A percentile compares a stretch with the other conserved stretches of the same genome.
phyloP scores from a whole-genome alignment of 129 eudicot genomes.

The Tagetes erecta region DNA sequence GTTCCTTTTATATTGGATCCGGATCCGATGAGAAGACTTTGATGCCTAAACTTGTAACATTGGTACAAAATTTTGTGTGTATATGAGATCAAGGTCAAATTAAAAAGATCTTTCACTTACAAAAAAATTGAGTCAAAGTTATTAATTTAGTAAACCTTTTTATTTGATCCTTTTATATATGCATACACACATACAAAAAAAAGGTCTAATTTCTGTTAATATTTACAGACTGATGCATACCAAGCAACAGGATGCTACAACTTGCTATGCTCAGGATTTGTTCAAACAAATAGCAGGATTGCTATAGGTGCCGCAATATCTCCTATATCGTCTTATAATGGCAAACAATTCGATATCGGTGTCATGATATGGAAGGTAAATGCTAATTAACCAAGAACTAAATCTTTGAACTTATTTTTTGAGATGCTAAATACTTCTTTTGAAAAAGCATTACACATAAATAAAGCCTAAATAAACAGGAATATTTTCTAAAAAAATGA shows the following conservation, averaged over 20 bases:
- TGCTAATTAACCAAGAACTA: neutral
- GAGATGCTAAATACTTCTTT: neutral
- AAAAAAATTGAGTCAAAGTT: too few species aligned
- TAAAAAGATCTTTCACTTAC: too few species aligned
- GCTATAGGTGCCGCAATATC: slow-evolving; percentile 99
- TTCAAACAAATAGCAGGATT: slow-evolving; percentile 80
- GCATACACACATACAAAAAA: neutral
- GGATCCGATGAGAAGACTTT: too few species aligned
- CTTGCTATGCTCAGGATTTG: slow-evolving; percentile 90
- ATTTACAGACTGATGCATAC: slow-evolving; percentile 84
- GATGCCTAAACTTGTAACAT: too few species aligned
- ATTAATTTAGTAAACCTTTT: neutral
- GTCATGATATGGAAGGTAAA: slow-evolving; percentile 96
- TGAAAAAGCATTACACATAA: neutral
- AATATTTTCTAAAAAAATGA: neutral
- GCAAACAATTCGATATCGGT: slow-evolving; percentile 83
- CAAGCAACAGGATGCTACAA: slow-evolving; percentile 97
- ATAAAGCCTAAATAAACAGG: neutral
- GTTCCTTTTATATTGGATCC: neutral
- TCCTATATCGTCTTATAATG: slow-evolving; percentile 75
- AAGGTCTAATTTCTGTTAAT: slow-evolving; percentile 20
- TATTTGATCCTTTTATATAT: too few species aligned
- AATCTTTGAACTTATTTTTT: neutral
- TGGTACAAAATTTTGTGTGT: too few species aligned
- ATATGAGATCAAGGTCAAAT: too few species aligned